Evolutionary conservation across 495 filamentous ascomycete species (phyloP).

Genomic region (Rostrohypoxylon terebratum): DNA sequence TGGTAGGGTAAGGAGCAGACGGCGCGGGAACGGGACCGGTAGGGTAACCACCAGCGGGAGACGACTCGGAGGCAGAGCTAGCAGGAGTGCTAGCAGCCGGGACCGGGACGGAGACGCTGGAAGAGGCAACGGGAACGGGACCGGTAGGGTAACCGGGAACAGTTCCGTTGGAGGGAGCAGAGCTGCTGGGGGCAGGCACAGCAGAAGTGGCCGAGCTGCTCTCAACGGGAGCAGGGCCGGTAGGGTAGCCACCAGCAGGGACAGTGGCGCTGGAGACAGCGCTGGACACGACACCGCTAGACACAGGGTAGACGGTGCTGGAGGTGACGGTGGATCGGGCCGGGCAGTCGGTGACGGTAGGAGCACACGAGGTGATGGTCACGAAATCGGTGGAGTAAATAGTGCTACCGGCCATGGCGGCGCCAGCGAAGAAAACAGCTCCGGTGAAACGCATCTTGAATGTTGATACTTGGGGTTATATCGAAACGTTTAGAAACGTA

Average conservation of each 20-base stretch:
- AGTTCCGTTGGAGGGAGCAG: conserved; percentile 41
- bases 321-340: conserved; percentile 56
- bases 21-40: conserved; percentile 4
- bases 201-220: neutral
- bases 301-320: conserved; percentile 55
- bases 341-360: conserved; percentile 66
- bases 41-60: conserved; percentile 1
- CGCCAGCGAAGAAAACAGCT: conserved; percentile 64
- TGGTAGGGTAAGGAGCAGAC: conserved; percentile 43
- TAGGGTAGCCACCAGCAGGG: conserved; percentile 20
- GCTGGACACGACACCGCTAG: conserved; percentile 38
- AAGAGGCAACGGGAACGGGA: neutral
- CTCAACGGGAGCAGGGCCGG: conserved; percentile 15
- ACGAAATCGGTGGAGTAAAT: conserved; percentile 67
- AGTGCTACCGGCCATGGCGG: conserved; percentile 62
- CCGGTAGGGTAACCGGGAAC: conserved; percentile 26
- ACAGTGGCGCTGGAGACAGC: neutral
- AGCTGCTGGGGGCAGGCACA: conserved; percentile 18
- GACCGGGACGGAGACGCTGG: conserved; percentile 5
- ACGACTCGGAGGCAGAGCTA: conserved; percentile 45
- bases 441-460: conserved; percentile 68
- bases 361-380: conserved; percentile 67
- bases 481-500: conserved; percentile 51
- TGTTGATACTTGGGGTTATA: conserved; percentile 38
- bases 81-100: conserved; percentile 14